Conservation (phyloP, 2,329 filamentous ascomycete genomes). For the Cyphellophora europaea region DNA sequence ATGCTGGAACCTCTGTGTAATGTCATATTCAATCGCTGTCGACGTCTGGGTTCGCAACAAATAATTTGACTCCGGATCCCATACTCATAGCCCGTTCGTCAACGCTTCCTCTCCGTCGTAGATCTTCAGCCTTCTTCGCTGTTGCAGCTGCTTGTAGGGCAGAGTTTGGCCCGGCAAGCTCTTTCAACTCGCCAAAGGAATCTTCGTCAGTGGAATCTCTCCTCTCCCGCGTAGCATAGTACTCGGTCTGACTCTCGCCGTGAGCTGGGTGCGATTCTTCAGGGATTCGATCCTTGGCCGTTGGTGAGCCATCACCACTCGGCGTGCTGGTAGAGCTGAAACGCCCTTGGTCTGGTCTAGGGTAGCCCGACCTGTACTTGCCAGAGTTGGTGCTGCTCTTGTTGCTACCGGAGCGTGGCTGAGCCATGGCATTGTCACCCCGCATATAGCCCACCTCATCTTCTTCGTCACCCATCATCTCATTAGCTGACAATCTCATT, state of each 20-base stretch:
- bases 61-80: slow-evolving; percentile 32
- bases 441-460: slow-evolving; percentile 41
- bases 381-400: slow-evolving; percentile 47
- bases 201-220: slow-evolving; percentile 33
- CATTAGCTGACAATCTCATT: slow-evolving; percentile 84
- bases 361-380: slow-evolving; percentile 36
- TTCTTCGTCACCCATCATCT: slow-evolving; percentile 82
- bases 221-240: slow-evolving; percentile 10
- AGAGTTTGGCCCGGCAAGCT: slow-evolving; percentile 37
- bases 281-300: slow-evolving; percentile 26
- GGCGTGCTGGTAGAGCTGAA: slow-evolving; percentile 43
- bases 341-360: slow-evolving; percentile 22
- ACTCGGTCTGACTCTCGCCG: slow-evolving; percentile 20
- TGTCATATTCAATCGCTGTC: slow-evolving; percentile 27
- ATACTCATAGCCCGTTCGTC: slow-evolving; percentile 40
- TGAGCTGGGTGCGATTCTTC: slow-evolving; percentile 30
- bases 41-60: slow-evolving; percentile 38
- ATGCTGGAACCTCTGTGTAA: too few relatives aligned
- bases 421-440: slow-evolving; percentile 27
- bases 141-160: slow-evolving; percentile 29
- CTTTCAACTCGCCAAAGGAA: slow-evolving; percentile 45
- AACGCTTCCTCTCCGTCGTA: slow-evolving; percentile 37
- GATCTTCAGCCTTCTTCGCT: slow-evolving; percentile 32
- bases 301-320: slow-evolving; percentile 20
- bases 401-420: slow-evolving; percentile 49